Evolutionary conservation across 2,329 filamentous ascomycete species (phyloP).

Genomic region (Aspergillus hortae): DNA sequence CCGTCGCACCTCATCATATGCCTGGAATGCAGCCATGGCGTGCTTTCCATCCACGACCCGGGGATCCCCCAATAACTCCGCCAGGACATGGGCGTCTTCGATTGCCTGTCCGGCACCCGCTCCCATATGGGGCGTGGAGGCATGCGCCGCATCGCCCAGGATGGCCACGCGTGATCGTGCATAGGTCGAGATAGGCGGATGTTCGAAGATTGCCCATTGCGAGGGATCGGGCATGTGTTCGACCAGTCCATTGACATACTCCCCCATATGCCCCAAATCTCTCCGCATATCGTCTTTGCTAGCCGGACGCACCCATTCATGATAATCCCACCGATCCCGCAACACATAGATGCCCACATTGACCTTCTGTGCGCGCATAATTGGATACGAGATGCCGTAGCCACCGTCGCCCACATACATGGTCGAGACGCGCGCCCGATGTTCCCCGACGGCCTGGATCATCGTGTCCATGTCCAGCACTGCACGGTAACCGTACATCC

Average conservation of each 20-base stretch:
- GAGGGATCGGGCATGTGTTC: conserved; percentile 30
- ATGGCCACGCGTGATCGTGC: conserved; percentile 27
- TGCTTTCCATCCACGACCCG: conserved; percentile 28
- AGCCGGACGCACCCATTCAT: conserved; percentile 29
- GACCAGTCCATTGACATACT: conserved; percentile 23
- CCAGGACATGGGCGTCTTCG: conserved; percentile 37
- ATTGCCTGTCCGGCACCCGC: conserved; percentile 38
- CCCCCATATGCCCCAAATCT: conserved; percentile 27
- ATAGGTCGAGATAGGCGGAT: conserved; percentile 30
- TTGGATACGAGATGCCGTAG: conserved; percentile 34
- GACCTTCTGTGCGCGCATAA: conserved; percentile 30
- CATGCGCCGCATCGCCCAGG: conserved; percentile 40
- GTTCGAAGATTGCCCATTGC: conserved; percentile 37
- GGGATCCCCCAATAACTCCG: conserved; percentile 45
- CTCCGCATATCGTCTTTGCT: conserved; percentile 25
- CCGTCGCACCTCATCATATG: conserved; percentile 50
- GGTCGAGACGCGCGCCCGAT: conserved; percentile 26
- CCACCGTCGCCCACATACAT: conserved; percentile 29
- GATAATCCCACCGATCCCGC: conserved; percentile 23
- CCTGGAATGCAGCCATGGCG: conserved; percentile 47
- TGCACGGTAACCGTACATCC: conserved; percentile 32
- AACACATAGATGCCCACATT: conserved; percentile 31
- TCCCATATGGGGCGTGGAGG: conserved; percentile 35
- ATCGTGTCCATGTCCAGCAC: conserved; percentile 33
- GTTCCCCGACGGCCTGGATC: conserved; percentile 31